These are phyloP conservation scores for Eucalyptus pauciflora DNA, from an alignment of 345 rosid species.

Conservation along the genomic window DNA sequence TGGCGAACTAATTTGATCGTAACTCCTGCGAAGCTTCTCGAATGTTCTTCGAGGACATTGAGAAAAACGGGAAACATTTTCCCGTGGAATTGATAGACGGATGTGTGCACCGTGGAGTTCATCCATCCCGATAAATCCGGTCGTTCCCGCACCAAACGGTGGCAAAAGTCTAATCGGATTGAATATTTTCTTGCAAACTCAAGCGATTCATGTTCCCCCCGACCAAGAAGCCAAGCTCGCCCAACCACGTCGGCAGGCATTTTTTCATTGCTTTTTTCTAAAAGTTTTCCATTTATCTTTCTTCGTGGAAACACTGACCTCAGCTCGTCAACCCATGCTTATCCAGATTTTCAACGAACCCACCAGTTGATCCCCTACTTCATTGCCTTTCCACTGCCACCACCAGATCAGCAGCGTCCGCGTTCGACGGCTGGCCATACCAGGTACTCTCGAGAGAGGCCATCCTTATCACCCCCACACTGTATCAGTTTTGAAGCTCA, in stretches of 20 bases:
- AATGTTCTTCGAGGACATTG: not conserved
- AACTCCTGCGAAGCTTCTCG: not conserved
- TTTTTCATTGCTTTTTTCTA: not conserved
- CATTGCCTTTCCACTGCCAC: not conserved
- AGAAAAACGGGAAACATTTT: not conserved
- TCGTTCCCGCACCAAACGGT: not conserved
- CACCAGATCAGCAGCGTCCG: not conserved
- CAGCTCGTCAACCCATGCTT: not conserved
- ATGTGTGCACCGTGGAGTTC: not conserved
- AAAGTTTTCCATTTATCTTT: not conserved
- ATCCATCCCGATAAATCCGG: not conserved
- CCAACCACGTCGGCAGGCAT: not conserved
- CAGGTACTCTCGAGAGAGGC: not conserved
- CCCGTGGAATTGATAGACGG: not conserved
- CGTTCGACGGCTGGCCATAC: constrained; percentile 11
- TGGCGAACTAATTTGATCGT: not conserved
- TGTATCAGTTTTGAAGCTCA: not conserved
- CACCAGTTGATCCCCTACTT: not conserved
- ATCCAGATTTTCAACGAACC: not conserved
- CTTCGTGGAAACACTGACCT: not conserved
- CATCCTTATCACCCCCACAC: not conserved
- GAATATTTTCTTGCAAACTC: not conserved
- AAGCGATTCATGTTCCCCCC: not conserved
- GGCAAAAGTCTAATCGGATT: not conserved
- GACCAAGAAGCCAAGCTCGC: not conserved